phyloP scores from a whole-genome alignment of 2,329 filamentous ascomycete genomes.

The Colletotrichum chrysophilum region DNA sequence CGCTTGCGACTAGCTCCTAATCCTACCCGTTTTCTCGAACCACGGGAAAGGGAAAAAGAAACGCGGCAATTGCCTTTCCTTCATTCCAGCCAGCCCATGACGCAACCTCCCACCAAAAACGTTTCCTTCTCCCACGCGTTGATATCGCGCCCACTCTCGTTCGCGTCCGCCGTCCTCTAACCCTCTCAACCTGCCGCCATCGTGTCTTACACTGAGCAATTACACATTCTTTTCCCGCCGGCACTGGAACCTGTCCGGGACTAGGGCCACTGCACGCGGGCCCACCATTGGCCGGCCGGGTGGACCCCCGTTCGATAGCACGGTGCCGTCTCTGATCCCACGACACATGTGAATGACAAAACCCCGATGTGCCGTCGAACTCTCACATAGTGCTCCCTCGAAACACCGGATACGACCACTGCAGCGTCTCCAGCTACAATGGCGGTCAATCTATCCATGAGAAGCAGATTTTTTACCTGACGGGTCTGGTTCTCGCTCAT shows the following conservation, averaged over 20 bases:
- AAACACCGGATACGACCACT: neutral
- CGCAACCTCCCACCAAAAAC: neutral
- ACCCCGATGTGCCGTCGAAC: neutral
- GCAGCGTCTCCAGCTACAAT: neutral
- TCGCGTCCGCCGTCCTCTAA: neutral
- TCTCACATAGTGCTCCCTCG: neutral
- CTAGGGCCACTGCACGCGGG: neutral
- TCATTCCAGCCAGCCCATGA: neutral
- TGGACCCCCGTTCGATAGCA: constrained; percentile 5
- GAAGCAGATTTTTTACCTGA: neutral
- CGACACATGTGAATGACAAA: constrained; percentile 22
- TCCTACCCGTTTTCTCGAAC: neutral
- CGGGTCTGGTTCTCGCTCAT: neutral
- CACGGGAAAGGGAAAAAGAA: neutral
- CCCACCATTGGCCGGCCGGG: constrained; percentile 10
- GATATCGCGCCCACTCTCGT: neutral
- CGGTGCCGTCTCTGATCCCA: neutral
- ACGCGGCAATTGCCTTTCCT: neutral
- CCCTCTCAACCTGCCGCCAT: neutral
- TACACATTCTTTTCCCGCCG: constrained; percentile 9
- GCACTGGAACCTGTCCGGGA: neutral
- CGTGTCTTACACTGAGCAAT: constrained; percentile 13
- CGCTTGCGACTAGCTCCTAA: neutral
- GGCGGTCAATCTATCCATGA: neutral
- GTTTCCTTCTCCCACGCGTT: neutral